These are phyloP conservation scores for Colletotrichum falcatum DNA, from an alignment of 2,329 filamentous ascomycete genomes.

Conservation along the genomic window DNA sequence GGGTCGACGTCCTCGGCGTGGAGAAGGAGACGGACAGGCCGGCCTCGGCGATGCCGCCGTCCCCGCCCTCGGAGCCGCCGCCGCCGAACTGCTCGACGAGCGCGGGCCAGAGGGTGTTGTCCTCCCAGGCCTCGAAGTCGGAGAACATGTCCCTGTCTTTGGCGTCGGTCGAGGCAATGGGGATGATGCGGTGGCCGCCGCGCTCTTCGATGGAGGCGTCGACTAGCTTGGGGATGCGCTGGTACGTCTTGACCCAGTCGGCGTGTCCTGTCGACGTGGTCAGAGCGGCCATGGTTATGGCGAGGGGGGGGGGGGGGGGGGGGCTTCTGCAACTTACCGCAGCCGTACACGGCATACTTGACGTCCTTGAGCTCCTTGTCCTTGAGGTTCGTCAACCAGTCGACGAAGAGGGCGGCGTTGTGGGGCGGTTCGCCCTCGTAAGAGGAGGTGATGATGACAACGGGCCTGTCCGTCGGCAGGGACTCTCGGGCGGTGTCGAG, in stretches of 20 bases:
- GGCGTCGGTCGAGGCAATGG: constrained; percentile 69
- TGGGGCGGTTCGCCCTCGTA: constrained; percentile 79
- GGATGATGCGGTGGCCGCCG: constrained; percentile 51
- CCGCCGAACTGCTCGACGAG: constrained; percentile 64
- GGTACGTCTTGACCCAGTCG: constrained; percentile 74
- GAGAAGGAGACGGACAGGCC: constrained; percentile 64
- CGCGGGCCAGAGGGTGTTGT: constrained; percentile 63
- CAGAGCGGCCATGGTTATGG: neutral
- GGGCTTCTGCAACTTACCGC: constrained; percentile 53
- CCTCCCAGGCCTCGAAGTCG: constrained; percentile 76
- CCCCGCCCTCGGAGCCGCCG: constrained; percentile 57
- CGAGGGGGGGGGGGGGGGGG: too few relatives aligned
- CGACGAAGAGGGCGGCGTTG: constrained; percentile 74
- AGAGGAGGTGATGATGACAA: constrained; percentile 73
- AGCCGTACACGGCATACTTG: constrained; percentile 75
- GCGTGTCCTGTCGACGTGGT: constrained; percentile 43
- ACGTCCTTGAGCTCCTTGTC: constrained; percentile 64
- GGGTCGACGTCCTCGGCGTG: constrained; percentile 64
- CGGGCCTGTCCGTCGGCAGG: constrained; percentile 67
- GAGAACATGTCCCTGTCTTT: constrained; percentile 75
- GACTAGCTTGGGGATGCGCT: constrained; percentile 73
- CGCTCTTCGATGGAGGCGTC: constrained; percentile 62
- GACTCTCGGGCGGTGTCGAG: constrained; percentile 69
- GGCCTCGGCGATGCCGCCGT: constrained; percentile 40
- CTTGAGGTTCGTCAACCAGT: constrained; percentile 67